These are phyloP conservation scores for Candida sp. DNA, from an alignment of 1,139 yeast species.

Conservation along the genomic window DNA sequence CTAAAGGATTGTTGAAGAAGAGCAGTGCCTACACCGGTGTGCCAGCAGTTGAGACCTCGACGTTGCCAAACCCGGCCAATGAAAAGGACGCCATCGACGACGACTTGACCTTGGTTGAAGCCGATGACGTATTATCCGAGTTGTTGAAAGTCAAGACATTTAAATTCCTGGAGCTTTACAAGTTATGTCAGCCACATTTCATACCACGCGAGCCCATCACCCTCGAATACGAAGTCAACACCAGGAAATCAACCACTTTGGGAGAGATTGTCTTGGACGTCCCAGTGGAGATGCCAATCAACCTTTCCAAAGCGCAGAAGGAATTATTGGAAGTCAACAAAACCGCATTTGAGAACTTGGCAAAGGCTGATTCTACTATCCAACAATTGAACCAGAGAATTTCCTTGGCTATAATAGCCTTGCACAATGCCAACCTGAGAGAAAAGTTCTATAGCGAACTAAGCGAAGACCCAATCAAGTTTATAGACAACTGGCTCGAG, in stretches of 20 bases:
- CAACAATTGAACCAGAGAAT: slow-evolving; percentile 63
- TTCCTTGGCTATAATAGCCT: slow-evolving; percentile 63
- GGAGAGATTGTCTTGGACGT: slow-evolving; percentile 86
- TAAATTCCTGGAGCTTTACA: slow-evolving; percentile 77
- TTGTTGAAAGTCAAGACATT: slow-evolving; percentile 58
- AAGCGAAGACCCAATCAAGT: slow-evolving; percentile 76
- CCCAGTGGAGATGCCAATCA: slow-evolving; percentile 59
- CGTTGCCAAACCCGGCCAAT: slow-evolving; percentile 15
- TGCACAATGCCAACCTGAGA: slow-evolving; percentile 58
- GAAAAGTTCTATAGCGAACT: slow-evolving; percentile 71
- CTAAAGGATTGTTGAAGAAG: slow-evolving; percentile 65
- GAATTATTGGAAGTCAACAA: slow-evolving; percentile 45
- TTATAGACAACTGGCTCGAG: slow-evolving; percentile 73
- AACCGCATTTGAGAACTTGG: slow-evolving; percentile 39
- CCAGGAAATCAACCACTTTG: slow-evolving; percentile 75
- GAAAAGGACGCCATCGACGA: slow-evolving; percentile 24
- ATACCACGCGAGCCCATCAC: slow-evolving; percentile 82
- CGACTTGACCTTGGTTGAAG: slow-evolving; percentile 54
- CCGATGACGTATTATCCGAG: slow-evolving; percentile 68
- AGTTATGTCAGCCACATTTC: slow-evolving; percentile 59
- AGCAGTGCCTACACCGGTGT: slow-evolving; percentile 34
- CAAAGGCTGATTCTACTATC: slow-evolving; percentile 52
- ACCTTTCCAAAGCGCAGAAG: slow-evolving; percentile 41
- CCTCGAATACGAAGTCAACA: slow-evolving; percentile 74
- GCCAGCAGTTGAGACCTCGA: slow-evolving; percentile 34